Evolutionary conservation across 768 basidiomycete species (phyloP).

Genomic region (Pulveroboletus sp.): DNA sequence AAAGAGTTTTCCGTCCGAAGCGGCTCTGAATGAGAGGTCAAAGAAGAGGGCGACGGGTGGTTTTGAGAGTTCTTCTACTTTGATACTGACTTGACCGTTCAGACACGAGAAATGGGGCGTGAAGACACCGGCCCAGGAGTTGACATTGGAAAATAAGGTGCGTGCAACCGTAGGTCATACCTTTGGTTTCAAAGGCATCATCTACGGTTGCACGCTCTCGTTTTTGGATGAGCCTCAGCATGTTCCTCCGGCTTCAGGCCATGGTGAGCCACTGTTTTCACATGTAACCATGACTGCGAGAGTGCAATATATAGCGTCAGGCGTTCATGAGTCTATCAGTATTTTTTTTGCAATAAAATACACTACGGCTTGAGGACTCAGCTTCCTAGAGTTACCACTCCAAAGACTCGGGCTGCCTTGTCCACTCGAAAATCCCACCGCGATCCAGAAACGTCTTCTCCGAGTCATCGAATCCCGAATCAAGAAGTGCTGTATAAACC

Average conservation of each 20-base stretch:
- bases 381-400: constrained; percentile 8
- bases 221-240: too few species aligned
- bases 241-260: not conserved
- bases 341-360: too few species aligned
- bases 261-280: too few species aligned
- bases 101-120: too few species aligned
- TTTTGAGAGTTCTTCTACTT: too few species aligned
- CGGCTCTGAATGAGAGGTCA: too few species aligned
- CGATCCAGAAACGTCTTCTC: constrained; percentile 10
- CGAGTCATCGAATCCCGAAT: constrained; percentile 14
- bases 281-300: too few species aligned
- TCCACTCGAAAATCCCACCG: constrained; percentile 9
- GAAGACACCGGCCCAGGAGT: not conserved
- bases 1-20: too few species aligned
- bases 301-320: too few species aligned
- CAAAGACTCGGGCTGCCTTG: not conserved
- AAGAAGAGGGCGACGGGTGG: too few species aligned
- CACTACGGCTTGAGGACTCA: not conserved
- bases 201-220: constrained; percentile 21
- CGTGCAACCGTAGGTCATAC: constrained; percentile 17
- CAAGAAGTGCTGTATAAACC: constrained; percentile 14
- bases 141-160: constrained; percentile 16
- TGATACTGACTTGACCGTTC: not conserved
- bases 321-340: too few species aligned
- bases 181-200: constrained; percentile 8